Evolutionary conservation across 1,284 basidiomycete genomes (phyloP).

Genomic region (Tilletia walkeri): DNA sequence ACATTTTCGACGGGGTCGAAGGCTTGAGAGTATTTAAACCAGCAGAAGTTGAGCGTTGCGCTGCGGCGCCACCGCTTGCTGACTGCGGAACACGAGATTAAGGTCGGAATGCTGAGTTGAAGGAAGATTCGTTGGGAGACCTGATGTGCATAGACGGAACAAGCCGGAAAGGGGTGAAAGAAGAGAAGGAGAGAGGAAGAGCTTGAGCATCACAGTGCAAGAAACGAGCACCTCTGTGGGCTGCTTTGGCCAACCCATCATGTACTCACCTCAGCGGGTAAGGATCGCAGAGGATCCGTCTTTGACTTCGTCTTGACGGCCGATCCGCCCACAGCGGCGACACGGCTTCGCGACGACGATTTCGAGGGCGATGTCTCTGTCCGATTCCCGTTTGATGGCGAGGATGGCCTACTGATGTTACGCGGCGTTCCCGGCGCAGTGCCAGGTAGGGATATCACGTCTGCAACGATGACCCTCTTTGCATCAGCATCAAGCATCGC

Average conservation of each 20-base stretch:
- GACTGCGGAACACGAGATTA: conserved; percentile 39
- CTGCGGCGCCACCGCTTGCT: conserved; percentile 40
- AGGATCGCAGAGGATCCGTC: conserved; percentile 39
- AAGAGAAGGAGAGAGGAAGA: not conserved
- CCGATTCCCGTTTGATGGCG: not conserved
- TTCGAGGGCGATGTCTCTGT: not conserved
- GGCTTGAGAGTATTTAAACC: conserved; percentile 36
- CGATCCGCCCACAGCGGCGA: not conserved
- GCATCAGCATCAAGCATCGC: not conserved
- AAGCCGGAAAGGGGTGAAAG: not conserved
- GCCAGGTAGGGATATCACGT: not conserved
- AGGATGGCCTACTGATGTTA: not conserved
- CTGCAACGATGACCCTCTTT: not conserved
- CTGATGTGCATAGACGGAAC: conserved; percentile 17
- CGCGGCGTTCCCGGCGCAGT: conserved; percentile 5
- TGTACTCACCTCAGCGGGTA: conserved; percentile 32
- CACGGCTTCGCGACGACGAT: not conserved
- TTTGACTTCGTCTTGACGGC: conserved; percentile 27
- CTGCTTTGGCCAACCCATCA: too few relatives aligned
- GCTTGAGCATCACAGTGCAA: too few relatives aligned
- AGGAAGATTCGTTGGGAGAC: conserved; percentile 52
- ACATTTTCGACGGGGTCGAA: conserved; percentile 4
- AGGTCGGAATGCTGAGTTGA: conserved; percentile 34
- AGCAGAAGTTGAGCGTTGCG: conserved; percentile 51
- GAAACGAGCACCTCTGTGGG: too few relatives aligned